Percentiles rank a stretch among this genome's conserved stretches.
Evolutionary conservation across 768 basidiomycete genomes (phyloP).

Genomic region (Tricholomella constricta): DNA sequence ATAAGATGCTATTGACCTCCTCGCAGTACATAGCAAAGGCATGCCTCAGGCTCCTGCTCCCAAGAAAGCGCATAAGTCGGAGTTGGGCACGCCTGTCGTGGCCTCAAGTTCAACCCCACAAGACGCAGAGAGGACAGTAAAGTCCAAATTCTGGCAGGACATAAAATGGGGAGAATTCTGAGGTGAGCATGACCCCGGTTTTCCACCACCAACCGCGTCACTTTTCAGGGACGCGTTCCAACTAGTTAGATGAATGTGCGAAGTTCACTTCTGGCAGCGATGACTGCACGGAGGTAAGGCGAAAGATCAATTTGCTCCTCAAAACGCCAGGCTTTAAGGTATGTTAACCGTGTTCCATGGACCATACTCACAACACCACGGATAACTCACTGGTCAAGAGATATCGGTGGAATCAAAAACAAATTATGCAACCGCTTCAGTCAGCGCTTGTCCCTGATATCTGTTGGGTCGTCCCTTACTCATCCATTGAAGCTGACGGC

Average conservation of each 20-base stretch:
- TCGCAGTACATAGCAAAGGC: no score
- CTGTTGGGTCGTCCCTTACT: no score
- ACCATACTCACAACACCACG: no score
- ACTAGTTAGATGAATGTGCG: no score
- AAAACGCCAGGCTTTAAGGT: constrained; percentile 47
- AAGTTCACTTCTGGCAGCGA: no score
- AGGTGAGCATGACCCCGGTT: constrained; percentile 26
- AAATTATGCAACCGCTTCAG: constrained; percentile 48
- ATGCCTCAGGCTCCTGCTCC: constrained; percentile 16
- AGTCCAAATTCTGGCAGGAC: constrained; percentile 39
- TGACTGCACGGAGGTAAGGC: constrained; percentile 39
- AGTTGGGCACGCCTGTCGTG: no score
- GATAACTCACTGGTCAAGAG: no score
- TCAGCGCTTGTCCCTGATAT: constrained; percentile 31
- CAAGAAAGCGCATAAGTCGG: constrained; percentile 35
- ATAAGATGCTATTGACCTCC: constrained; percentile 31
- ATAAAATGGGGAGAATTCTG: constrained; percentile 42
- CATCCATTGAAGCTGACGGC: no score
- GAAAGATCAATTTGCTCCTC: constrained; percentile 43
- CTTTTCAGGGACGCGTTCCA: not conserved
- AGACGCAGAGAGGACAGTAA: constrained; percentile 15
- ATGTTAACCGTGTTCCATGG: no score
- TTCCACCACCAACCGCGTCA: not conserved
- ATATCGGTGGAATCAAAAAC: no score
- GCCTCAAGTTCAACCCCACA: constrained; percentile 11